Evolutionary conservation across 2,329 filamentous ascomycete species (phyloP).

Genomic region (Sclerotinia trifoliorum): DNA sequence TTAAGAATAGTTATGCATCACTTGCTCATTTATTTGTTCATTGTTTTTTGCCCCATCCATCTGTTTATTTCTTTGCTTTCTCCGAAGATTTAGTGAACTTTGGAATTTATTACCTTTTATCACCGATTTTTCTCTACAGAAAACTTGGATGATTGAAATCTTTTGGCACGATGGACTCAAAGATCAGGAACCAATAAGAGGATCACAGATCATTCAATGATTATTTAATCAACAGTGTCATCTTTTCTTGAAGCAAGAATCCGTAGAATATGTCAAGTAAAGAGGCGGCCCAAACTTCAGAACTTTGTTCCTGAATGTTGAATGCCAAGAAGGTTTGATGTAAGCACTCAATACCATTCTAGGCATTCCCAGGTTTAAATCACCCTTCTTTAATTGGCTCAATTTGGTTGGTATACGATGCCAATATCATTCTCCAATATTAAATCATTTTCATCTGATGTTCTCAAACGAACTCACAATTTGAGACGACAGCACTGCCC

Average conservation of each 20-base stretch:
- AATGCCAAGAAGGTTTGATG: too few species aligned
- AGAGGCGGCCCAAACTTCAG: too few species aligned
- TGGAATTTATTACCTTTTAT: not conserved
- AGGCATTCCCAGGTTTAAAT: too few species aligned
- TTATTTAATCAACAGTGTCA: too few species aligned
- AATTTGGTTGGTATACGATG: not conserved
- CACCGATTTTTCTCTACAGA: not conserved
- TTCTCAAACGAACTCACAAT: not conserved
- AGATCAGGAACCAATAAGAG: not conserved
- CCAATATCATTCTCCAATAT: not conserved
- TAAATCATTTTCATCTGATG: not conserved
- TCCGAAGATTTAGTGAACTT: not conserved
- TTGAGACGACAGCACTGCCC: slow-evolving; percentile 4
- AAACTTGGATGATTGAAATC: not conserved
- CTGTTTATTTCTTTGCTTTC: not conserved
- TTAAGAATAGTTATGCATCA: not conserved
- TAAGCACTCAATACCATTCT: too few species aligned
- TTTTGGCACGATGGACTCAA: not conserved
- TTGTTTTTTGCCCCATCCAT: not conserved
- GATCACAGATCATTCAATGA: not conserved
- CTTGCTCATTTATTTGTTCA: not conserved
- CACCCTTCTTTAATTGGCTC: too few species aligned
- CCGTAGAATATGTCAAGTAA: too few species aligned
- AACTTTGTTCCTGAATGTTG: too few species aligned
- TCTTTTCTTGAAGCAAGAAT: too few species aligned